Evolutionary conservation across 2,329 filamentous ascomycete genomes (phyloP).

Genomic region (Ophiostoma sp.): DNA sequence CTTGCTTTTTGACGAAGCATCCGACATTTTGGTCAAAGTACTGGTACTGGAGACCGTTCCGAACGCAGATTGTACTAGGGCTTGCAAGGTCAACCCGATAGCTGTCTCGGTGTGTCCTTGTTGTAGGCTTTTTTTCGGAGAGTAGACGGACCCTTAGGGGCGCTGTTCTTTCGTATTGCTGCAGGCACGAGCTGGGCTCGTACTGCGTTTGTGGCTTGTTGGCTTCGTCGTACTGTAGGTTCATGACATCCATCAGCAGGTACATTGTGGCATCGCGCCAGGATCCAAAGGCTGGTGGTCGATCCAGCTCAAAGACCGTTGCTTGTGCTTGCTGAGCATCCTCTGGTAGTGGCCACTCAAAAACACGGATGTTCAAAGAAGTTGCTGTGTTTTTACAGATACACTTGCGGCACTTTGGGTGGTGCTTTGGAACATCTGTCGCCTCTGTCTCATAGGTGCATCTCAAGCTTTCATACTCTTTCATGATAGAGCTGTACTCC

Average conservation of each 20-base stretch:
- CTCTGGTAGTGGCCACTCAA: conserved; percentile 53
- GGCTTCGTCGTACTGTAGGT: conserved; percentile 35
- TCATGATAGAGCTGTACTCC: background rate
- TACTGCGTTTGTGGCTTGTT: background rate
- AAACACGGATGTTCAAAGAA: conserved; percentile 43
- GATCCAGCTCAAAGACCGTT: conserved; percentile 48
- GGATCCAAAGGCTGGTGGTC: conserved; percentile 38
- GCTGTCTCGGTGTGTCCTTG: conserved; percentile 34
- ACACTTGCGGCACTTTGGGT: conserved; percentile 35
- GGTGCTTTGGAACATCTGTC: background rate
- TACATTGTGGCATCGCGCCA: conserved; percentile 49
- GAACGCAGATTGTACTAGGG: conserved; percentile 39
- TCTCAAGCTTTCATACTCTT: background rate
- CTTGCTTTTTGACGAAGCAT: conserved; percentile 26
- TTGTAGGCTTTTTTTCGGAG: conserved; percentile 34
- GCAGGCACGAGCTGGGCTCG: background rate
- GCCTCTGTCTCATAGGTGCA: background rate
- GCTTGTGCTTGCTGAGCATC: conserved; percentile 36
- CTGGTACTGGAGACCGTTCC: conserved; percentile 41
- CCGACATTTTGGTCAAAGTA: conserved; percentile 35
- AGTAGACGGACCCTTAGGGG: background rate
- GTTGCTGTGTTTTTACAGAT: conserved; percentile 11
- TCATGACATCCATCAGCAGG: conserved; percentile 40
- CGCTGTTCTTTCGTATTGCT: background rate
- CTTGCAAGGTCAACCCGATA: conserved; percentile 28